A percentile compares a stretch with the other conserved stretches of the same genome.
phyloP scores from a whole-genome alignment of 2,329 filamentous ascomycete species.

The Metarhizium album region DNA sequence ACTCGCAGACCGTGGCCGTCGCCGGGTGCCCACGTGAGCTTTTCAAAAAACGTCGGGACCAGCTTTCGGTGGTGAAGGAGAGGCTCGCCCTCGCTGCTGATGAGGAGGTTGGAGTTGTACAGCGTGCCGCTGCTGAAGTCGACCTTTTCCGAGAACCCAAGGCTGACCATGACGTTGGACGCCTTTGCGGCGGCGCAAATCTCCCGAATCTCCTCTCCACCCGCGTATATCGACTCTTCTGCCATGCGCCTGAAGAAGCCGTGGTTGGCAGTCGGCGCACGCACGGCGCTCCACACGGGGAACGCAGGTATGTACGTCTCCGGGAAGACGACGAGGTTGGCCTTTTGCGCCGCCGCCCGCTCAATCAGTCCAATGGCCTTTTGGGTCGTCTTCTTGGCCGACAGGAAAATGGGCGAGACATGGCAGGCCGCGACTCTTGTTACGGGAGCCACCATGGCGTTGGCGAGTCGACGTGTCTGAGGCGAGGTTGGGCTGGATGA shows the following conservation, averaged over 20 bases:
- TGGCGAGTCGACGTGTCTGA: not conserved
- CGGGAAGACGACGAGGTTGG: conserved; percentile 42
- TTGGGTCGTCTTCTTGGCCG: conserved; percentile 30
- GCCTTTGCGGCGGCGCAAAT: conserved; percentile 29
- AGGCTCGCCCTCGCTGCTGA: conserved; percentile 31
- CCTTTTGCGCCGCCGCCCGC: conserved; percentile 28
- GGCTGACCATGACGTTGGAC: conserved; percentile 28
- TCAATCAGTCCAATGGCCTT: conserved; percentile 36
- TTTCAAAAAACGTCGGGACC: conserved; percentile 46
- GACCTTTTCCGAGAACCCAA: conserved; percentile 39
- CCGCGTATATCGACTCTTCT: conserved; percentile 30
- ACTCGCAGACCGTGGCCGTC: conserved; percentile 39
- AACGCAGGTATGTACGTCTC: conserved; percentile 43
- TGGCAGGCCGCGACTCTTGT: conserved; percentile 25
- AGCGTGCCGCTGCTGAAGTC: conserved; percentile 32
- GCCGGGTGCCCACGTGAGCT: conserved; percentile 41
- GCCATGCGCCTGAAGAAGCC: conserved; percentile 36
- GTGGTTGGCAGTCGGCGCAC: conserved; percentile 38
- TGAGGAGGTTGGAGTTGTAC: conserved; percentile 41
- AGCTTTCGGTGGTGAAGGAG: conserved; percentile 43
- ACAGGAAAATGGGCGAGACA: conserved; percentile 34
- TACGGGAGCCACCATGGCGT: not conserved
- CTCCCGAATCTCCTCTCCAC: conserved; percentile 33
- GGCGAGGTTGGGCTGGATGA: not conserved
- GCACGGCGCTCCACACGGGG: conserved; percentile 38